phyloP scores from a whole-genome alignment of 257 asterid genomes.

The Solanum appendiculatum region DNA sequence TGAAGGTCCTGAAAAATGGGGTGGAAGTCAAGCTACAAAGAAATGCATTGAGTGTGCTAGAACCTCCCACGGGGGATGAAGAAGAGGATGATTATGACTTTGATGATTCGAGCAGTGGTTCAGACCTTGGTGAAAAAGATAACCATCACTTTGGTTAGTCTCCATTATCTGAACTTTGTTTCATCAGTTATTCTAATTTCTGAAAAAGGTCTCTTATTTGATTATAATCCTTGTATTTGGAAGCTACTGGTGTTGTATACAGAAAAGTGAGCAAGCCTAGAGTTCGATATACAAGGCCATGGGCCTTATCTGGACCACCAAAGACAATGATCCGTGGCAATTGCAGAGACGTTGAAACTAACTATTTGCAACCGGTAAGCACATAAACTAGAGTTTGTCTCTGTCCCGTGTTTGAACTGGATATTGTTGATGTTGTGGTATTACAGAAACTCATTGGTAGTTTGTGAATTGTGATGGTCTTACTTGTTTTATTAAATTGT shows the following conservation, averaged over 20 bases:
- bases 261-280: constrained; percentile 67
- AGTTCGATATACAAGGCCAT: constrained; percentile 54
- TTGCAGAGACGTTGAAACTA: constrained; percentile 42
- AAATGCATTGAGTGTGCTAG: constrained; percentile 88
- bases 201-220: neutral
- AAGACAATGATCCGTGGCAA: constrained; percentile 38
- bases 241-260: constrained; percentile 60
- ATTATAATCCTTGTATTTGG: constrained; percentile 5
- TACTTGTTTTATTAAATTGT: neutral
- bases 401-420: neutral
- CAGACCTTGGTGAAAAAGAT: constrained; percentile 58
- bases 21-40: constrained; percentile 93
- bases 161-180: neutral
- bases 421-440: neutral
- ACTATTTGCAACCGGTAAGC: constrained; percentile 41
- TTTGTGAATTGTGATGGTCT: neutral
- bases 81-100: constrained; percentile 60
- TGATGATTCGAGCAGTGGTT: constrained; percentile 74
- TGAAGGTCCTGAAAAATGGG: constrained; percentile 86
- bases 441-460: neutral
- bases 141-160: constrained; percentile 54
- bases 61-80: constrained; percentile 89
- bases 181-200: neutral
- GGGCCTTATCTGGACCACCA: constrained; percentile 48
- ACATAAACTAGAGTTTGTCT: neutral